A percentile compares a stretch with the other conserved stretches of the same genome.
Conservation (phyloP, 768 basidiomycete genomes). For the Lenzites betulinus region DNA sequence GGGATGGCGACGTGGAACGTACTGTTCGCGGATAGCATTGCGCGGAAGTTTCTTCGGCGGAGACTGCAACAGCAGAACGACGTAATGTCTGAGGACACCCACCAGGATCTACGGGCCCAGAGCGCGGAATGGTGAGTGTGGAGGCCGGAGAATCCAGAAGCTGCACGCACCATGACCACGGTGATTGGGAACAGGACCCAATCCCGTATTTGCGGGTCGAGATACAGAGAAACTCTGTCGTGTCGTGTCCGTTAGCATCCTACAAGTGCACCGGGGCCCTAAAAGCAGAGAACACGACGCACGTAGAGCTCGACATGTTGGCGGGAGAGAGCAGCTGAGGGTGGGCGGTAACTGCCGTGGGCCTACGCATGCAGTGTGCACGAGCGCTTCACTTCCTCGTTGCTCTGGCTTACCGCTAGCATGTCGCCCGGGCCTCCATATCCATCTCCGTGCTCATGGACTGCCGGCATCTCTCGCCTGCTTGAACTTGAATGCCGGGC, state of each 20-base stretch:
- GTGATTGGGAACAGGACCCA: constrained; percentile 97
- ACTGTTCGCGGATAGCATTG: constrained; percentile 92
- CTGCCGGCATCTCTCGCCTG: no score
- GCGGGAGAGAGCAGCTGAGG: background rate
- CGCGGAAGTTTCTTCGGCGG: constrained; percentile 79
- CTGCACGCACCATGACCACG: constrained; percentile 81
- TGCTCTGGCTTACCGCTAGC: no score
- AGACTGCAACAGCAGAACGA: constrained; percentile 82
- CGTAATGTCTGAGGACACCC: constrained; percentile 90
- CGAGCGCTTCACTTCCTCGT: no score
- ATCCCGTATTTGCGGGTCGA: constrained; percentile 95
- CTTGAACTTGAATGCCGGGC: no score
- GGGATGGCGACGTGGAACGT: constrained; percentile 35
- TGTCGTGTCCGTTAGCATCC: background rate
- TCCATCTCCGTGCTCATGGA: no score
- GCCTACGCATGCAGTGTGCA: background rate
- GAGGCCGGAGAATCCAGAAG: background rate
- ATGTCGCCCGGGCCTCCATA: no score
- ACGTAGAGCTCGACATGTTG: constrained; percentile 36
- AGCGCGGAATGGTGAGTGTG: background rate
- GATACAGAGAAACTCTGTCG: constrained; percentile 58
- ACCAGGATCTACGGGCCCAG: constrained; percentile 71
- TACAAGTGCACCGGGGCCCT: background rate
- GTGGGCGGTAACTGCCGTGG: background rate
- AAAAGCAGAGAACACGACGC: constrained; percentile 6